Evolutionary conservation across 108 stramenopile genomes (phyloP), one percentile per base, ranked within the genome.

Genomic region (Parietichytrium sp.): DNA sequence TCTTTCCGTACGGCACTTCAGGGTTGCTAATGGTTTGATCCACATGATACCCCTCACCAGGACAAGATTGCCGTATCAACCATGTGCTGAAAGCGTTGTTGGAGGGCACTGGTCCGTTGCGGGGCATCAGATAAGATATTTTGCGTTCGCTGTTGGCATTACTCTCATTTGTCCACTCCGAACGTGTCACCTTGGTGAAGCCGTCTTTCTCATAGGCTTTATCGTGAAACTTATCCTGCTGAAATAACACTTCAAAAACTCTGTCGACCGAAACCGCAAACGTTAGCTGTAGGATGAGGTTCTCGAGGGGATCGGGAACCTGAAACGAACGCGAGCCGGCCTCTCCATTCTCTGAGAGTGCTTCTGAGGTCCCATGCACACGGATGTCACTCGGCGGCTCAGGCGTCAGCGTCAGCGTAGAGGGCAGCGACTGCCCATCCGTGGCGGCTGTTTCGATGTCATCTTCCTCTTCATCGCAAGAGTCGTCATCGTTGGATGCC

Each of bases 11-110:
- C 12, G 61, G 61, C 18, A 72, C 23, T 33, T 42, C 33, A 16
- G 61, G 61, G 42, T 72, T 72, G 20, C n/a, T 45, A 6, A 25
- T 72, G 10, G 61, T 6, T 42, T 72, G 36, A 1, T 72, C 61
- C 13, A 72, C 61, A 33, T 72, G 61, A 42, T 72, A 72, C 23
- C 61, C 61, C 61, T 72, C 45, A 12, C 38, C 42, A 10, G 33
- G 20, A 16, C 36, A 18, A 12, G 25, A 23, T 15, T 72, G 18
- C n/a, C 33, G 38, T 33, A 33, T 45, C 1, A 42, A 45, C 7
- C 36, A 10, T 6, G 61, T 72, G 13, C 38, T 45, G 45, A 72
- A 72, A 42, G 61, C 61, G 13, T 42, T 16, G 10, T 8, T 72
- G 23, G 36, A 33, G 0, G 61, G 61, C 2, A 72, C 61, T 12